Conservation (phyloP, 768 basidiomycete species). For the Sarcomyxa edulis region DNA sequence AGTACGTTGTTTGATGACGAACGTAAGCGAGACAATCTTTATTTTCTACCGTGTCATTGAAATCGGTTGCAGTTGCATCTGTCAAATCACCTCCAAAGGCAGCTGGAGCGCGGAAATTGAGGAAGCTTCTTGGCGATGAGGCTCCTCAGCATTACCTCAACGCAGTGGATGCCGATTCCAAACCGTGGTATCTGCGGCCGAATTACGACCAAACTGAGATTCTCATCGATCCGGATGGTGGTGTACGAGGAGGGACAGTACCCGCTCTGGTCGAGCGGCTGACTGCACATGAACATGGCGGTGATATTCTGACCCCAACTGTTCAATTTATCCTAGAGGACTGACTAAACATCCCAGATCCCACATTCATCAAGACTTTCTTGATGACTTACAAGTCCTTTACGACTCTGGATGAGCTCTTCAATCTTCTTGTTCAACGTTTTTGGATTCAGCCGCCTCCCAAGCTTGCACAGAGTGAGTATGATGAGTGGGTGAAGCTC, state of each 20-base stretch:
- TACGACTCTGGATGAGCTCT: slow-evolving; percentile 75
- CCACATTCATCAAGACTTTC: slow-evolving; percentile 82
- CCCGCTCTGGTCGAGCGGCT: slow-evolving; percentile 83
- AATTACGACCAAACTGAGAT: slow-evolving; percentile 80
- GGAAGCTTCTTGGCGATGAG: slow-evolving; percentile 60
- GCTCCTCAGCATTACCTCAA: slow-evolving; percentile 28
- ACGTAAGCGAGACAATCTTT: slow-evolving; percentile 21
- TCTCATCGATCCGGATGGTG: slow-evolving; percentile 75
- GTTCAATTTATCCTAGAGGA: slow-evolving; percentile 3
- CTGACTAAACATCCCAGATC: slow-evolving; percentile 39
- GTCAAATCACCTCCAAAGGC: slow-evolving; percentile 27
- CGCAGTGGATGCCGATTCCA: slow-evolving; percentile 36
- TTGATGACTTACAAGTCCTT: slow-evolving; percentile 96
- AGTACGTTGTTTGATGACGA: slow-evolving; percentile 31
- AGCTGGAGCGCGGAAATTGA: slow-evolving; percentile 44
- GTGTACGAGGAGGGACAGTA: slow-evolving; percentile 83
- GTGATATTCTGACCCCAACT: slow-evolving; percentile 33
- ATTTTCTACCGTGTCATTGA: not conserved
- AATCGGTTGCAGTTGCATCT: slow-evolving; percentile 12
- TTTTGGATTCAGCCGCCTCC: slow-evolving; percentile 76
- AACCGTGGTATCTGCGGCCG: slow-evolving; percentile 83
- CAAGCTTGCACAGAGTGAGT: slow-evolving; percentile 54
- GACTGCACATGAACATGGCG: slow-evolving; percentile 85
- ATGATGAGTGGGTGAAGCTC: slow-evolving; percentile 73
- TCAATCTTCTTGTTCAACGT: slow-evolving; percentile 74